These are phyloP conservation scores for Phytophthora europaea DNA, from an alignment of 352 stramenopile genomes.

Conservation along the genomic window DNA sequence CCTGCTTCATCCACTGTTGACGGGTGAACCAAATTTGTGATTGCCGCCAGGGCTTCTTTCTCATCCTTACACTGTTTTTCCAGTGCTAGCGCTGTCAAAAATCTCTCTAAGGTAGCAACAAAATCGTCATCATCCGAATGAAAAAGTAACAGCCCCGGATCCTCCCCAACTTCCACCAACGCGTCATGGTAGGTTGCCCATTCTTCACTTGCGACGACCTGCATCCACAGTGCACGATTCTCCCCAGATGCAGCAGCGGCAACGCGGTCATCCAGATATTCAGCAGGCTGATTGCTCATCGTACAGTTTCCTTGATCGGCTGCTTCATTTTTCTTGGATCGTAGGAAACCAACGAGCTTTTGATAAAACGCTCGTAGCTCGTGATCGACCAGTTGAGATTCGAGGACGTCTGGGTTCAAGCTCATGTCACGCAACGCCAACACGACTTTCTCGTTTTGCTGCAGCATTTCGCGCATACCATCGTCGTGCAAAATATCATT, in stretches of 20 bases:
- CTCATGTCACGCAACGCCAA: conserved; percentile 75
- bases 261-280: conserved; percentile 54
- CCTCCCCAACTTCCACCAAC: conserved; percentile 73
- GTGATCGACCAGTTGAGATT: conserved; percentile 54
- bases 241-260: conserved; percentile 27
- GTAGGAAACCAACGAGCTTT: conserved; percentile 54
- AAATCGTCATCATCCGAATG: conserved; percentile 66
- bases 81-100: conserved; percentile 42
- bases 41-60: conserved; percentile 21
- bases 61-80: conserved; percentile 37
- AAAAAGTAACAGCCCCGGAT: conserved; percentile 75
- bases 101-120: conserved; percentile 38
- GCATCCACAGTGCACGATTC: conserved; percentile 41
- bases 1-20: conserved; percentile 32
- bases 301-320: neutral
- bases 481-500: conserved; percentile 62
- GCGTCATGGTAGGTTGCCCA: conserved; percentile 49
- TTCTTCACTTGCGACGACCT: conserved; percentile 21
- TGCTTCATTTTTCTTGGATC: conserved; percentile 25
- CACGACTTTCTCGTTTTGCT: conserved; percentile 58
- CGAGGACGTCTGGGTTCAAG: conserved; percentile 60
- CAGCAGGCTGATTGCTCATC: neutral
- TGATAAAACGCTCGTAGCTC: conserved; percentile 67
- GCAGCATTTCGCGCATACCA: conserved; percentile 49
- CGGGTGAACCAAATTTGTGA: conserved; percentile 30